Evolutionary conservation across 2,329 filamentous ascomycete genomes (phyloP).

Genomic region (Hymenoscyphus linearis): DNA sequence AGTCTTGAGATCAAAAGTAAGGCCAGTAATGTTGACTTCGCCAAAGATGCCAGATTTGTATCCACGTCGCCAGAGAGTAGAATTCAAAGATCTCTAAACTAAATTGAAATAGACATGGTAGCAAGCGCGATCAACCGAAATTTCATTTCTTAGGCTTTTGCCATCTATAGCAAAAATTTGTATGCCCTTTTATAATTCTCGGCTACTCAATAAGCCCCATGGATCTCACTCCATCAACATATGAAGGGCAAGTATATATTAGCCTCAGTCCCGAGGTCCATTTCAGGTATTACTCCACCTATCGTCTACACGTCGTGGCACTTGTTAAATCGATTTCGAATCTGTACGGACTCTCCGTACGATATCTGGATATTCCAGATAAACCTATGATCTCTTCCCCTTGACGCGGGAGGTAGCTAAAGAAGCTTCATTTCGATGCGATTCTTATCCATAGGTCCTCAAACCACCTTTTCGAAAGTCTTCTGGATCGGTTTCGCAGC

Average conservation of each 20-base stretch:
- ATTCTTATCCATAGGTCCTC: constrained; percentile 7
- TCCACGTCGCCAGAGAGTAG: no score
- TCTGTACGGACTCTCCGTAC: neutral
- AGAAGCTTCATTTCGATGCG: neutral
- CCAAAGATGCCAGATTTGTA: no score
- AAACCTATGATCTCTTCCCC: neutral
- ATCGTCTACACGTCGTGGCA: neutral
- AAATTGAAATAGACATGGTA: no score
- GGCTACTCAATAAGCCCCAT: no score
- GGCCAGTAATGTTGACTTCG: no score
- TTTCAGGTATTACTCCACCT: neutral
- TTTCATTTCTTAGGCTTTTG: no score
- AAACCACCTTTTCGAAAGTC: constrained; percentile 68
- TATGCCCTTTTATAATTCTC: no score
- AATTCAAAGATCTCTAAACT: no score
- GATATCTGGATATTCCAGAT: neutral
- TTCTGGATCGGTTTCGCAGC: constrained; percentile 85
- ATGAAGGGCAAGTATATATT: neutral
- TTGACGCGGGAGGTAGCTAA: neutral
- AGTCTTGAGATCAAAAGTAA: no score
- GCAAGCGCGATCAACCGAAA: no score
- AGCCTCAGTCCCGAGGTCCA: neutral
- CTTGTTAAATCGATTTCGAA: neutral
- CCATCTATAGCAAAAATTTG: no score
- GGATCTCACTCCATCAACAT: no score